phyloP scores from a whole-genome alignment of 2,329 filamentous ascomycete genomes.

The Aspergillus phoenicis region DNA sequence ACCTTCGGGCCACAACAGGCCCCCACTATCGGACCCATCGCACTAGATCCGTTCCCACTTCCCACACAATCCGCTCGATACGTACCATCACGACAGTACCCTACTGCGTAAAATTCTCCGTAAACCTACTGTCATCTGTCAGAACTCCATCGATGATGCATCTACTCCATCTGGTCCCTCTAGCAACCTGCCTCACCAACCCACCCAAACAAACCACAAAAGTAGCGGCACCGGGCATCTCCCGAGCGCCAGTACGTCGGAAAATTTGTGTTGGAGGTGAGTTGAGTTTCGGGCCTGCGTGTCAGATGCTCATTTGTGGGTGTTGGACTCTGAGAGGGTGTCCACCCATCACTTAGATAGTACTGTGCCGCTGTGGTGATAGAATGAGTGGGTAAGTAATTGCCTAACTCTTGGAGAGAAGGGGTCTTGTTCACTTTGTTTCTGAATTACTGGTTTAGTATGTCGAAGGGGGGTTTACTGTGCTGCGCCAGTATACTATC shows the following conservation, averaged over 20 bases:
- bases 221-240: neutral
- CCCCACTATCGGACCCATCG: neutral
- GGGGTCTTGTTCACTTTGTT: no score
- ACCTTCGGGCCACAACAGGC: neutral
- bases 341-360: no score
- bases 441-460: no score
- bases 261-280: neutral
- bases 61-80: no score
- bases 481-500: no score
- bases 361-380: no score
- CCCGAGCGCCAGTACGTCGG: neutral
- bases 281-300: slow-evolving; percentile 9
- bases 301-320: slow-evolving; percentile 23
- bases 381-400: no score
- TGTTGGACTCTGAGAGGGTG: neutral
- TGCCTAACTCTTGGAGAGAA: no score
- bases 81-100: no score
- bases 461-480: no score
- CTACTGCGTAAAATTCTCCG: neutral
- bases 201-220: neutral
- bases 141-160: neutral
- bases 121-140: neutral
- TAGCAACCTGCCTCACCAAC: neutral
- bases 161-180: neutral
- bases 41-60: neutral